phyloP scores from a whole-genome alignment of 352 stramenopile genomes.

The Phytophthora pseudosyringae region DNA sequence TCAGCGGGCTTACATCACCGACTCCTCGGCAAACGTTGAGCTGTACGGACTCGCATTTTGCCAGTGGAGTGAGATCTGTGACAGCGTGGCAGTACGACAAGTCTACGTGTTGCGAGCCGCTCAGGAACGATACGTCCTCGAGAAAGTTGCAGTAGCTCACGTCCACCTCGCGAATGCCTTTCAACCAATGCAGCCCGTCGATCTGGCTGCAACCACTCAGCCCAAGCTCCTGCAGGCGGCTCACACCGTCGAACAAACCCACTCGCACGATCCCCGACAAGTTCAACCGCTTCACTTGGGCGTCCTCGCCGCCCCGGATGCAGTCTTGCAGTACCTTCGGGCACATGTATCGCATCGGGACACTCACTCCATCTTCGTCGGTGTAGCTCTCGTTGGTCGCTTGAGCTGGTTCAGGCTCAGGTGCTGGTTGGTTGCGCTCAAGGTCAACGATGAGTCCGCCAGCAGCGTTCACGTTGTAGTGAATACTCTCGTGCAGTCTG shows the following conservation, averaged over 20 bases:
- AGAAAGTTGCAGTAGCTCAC: conserved; percentile 74
- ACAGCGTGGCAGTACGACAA: conserved; percentile 77
- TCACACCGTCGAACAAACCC: conserved; percentile 60
- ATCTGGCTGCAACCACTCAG: conserved; percentile 66
- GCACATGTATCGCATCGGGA: conserved; percentile 42
- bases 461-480: conserved; percentile 45
- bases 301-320: conserved; percentile 19
- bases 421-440: conserved; percentile 27
- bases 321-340: conserved; percentile 37
- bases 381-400: conserved; percentile 16
- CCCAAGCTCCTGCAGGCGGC: conserved; percentile 51
- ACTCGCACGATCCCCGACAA: conserved; percentile 58
- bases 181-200: conserved; percentile 49
- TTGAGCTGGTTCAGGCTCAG: conserved; percentile 28
- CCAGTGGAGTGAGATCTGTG: conserved; percentile 51
- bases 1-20: conserved; percentile 50
- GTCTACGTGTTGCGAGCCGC: conserved; percentile 47
- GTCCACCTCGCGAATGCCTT: conserved; percentile 54
- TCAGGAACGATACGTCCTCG: conserved; percentile 55
- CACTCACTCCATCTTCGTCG: conserved; percentile 26
- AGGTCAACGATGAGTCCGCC: conserved; percentile 31
- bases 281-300: conserved; percentile 49
- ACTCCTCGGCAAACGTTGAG: conserved; percentile 71
- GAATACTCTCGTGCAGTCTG: conserved; percentile 34
- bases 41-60: conserved; percentile 53